Conservation (phyloP, 2,329 filamentous ascomycete genomes). For the Calonectria henricotiae region DNA sequence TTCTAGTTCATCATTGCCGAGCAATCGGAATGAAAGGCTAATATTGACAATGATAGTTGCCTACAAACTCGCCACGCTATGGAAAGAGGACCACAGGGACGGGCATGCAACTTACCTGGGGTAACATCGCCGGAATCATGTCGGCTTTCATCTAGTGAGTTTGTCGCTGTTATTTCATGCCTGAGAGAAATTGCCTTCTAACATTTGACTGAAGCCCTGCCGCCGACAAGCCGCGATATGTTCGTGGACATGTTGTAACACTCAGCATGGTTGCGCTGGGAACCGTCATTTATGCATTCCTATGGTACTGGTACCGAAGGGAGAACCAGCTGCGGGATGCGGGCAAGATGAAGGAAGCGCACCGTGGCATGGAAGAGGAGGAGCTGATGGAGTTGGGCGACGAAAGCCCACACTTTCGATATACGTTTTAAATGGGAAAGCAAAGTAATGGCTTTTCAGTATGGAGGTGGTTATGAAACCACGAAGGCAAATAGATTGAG, state of each 20-base stretch:
- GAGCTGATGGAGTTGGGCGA: constrained; percentile 69
- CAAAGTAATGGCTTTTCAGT: not conserved
- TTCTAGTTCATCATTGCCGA: not conserved
- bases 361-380: constrained; percentile 63
- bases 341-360: constrained; percentile 59
- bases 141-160: constrained; percentile 76
- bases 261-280: constrained; percentile 72
- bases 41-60: constrained; percentile 58
- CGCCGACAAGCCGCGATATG: constrained; percentile 71
- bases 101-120: constrained; percentile 79
- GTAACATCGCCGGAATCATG: constrained; percentile 82
- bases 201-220: constrained; percentile 59
- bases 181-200: constrained; percentile 22
- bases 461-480: no score
- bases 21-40: not conserved
- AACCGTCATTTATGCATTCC: constrained; percentile 67
- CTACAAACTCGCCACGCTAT: constrained; percentile 81
- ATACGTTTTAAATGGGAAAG: constrained; percentile 58
- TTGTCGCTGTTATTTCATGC: not conserved
- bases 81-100: constrained; percentile 83
- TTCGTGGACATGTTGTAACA: constrained; percentile 75
- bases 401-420: constrained; percentile 68
- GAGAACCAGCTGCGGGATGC: constrained; percentile 65
- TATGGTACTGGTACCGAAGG: constrained; percentile 69
- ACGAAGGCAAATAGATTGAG: no score